Evolutionary conservation across 805 yeast species (phyloP).

Genomic region (Zygosaccharomyces bisporus): DNA sequence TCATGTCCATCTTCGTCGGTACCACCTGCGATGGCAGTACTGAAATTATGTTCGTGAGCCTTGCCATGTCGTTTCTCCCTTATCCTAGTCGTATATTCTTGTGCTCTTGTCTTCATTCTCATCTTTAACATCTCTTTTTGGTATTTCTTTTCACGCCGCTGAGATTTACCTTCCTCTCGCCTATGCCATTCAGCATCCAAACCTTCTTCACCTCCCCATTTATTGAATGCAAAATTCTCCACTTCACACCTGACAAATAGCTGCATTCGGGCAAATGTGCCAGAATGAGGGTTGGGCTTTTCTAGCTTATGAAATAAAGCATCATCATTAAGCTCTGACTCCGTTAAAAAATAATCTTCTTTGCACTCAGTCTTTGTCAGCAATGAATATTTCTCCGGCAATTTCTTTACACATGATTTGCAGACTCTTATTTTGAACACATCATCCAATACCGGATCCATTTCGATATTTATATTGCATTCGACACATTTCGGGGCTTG

Average conservation of each 20-base stretch:
- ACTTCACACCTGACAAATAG: constrained; percentile 83
- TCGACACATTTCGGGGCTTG: constrained; percentile 80
- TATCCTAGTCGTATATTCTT: constrained; percentile 70
- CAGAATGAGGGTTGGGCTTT: constrained; percentile 91
- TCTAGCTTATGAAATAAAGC: constrained; percentile 70
- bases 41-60: constrained; percentile 74
- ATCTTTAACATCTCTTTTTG: constrained; percentile 76
- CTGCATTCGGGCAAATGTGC: constrained; percentile 88
- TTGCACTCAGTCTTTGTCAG: constrained; percentile 93
- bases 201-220: constrained; percentile 91
- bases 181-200: constrained; percentile 90
- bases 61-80: constrained; percentile 57
- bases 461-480: constrained; percentile 68
- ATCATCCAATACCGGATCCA: constrained; percentile 66
- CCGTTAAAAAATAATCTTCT: constrained; percentile 89
- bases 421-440: constrained; percentile 79
- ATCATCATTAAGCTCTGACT: constrained; percentile 79
- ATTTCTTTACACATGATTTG: constrained; percentile 62
- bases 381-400: constrained; percentile 85
- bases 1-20: constrained; percentile 40
- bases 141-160: constrained; percentile 74
- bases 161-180: constrained; percentile 66
- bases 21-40: constrained; percentile 49
- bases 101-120: constrained; percentile 90
- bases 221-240: constrained; percentile 87